phyloP scores from a whole-genome alignment of 179 eudicot species.

The Heliamphora pulchella region DNA sequence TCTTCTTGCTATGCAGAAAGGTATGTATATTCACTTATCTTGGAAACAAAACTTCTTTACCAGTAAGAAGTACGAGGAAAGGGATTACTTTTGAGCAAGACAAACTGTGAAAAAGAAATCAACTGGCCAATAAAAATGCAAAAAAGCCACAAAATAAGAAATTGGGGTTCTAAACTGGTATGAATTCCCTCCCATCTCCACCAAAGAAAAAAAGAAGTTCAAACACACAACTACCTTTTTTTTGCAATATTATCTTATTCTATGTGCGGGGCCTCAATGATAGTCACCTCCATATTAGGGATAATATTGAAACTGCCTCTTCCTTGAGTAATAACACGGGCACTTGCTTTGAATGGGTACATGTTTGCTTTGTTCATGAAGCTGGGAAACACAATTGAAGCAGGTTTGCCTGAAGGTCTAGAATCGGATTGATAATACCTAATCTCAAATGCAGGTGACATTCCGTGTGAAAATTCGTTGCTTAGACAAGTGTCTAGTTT shows the following conservation, averaged over 20 bases:
- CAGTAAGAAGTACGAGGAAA: neutral
- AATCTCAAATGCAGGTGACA: conserved; percentile 52
- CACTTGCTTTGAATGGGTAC: neutral
- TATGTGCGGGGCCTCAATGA: neutral
- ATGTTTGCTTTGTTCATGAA: neutral
- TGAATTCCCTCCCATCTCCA: neutral
- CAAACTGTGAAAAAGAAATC: neutral
- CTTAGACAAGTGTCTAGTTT: conserved; percentile 98
- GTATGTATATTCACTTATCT: conserved; percentile 22
- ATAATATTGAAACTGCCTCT: neutral
- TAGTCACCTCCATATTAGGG: neutral
- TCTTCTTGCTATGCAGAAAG: conserved; percentile 91
- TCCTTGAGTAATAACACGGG: neutral
- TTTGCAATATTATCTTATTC: neutral
- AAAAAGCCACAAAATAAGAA: neutral
- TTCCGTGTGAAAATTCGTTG: conserved; percentile 79
- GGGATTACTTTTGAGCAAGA: neutral
- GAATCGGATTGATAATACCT: conserved; percentile 9
- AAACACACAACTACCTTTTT: neutral
- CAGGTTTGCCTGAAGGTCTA: neutral
- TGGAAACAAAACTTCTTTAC: neutral
- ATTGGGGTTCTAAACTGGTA: neutral
- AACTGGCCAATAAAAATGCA: neutral
- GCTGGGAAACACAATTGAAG: neutral
- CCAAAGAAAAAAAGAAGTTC: neutral